phyloP scores from a whole-genome alignment of 2,329 filamentous ascomycete species.

The Trichoderma gracile region DNA sequence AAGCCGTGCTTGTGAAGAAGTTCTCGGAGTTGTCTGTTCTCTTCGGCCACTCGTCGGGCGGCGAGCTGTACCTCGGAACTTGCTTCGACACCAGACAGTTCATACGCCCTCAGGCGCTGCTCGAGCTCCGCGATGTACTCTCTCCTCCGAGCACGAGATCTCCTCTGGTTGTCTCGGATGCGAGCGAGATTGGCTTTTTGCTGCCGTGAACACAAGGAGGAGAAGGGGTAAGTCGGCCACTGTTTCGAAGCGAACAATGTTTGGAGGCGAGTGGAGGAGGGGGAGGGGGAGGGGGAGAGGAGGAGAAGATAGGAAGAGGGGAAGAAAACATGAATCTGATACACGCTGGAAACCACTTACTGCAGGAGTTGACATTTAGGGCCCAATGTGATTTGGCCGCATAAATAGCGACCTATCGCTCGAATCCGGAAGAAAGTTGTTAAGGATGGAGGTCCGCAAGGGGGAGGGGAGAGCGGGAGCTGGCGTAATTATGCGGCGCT shows the following conservation, averaged over 20 bases:
- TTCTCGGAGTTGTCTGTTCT: constrained; percentile 64
- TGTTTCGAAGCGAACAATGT: constrained; percentile 1
- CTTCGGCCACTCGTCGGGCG: constrained; percentile 66
- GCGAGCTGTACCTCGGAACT: constrained; percentile 71
- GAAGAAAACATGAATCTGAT: constrained; percentile 7
- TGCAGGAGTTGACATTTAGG: constrained; percentile 32
- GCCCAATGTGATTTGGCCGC: constrained; percentile 26
- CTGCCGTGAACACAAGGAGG: constrained; percentile 31
- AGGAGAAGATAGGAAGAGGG: neutral
- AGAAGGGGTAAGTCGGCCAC: constrained; percentile 15
- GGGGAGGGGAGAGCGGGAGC: constrained; percentile 10
- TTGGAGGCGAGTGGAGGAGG: constrained; percentile 18
- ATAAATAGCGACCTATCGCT: constrained; percentile 25
- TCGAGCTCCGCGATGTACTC: constrained; percentile 73
- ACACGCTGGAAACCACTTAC: constrained; percentile 28
- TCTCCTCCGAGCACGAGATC: constrained; percentile 71
- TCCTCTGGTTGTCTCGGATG: constrained; percentile 74
- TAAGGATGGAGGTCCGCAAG: constrained; percentile 19
- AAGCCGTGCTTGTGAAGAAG: constrained; percentile 61
- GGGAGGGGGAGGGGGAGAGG: constrained; percentile 23
- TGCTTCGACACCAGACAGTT: constrained; percentile 66
- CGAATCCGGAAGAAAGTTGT: constrained; percentile 15
- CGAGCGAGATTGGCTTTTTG: constrained; percentile 50
- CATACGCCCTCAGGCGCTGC: constrained; percentile 58
- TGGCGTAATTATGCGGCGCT: constrained; percentile 11